Conservation (phyloP, 148 eudicot genomes). For the Amaranthus hypochondriacus region DNA sequence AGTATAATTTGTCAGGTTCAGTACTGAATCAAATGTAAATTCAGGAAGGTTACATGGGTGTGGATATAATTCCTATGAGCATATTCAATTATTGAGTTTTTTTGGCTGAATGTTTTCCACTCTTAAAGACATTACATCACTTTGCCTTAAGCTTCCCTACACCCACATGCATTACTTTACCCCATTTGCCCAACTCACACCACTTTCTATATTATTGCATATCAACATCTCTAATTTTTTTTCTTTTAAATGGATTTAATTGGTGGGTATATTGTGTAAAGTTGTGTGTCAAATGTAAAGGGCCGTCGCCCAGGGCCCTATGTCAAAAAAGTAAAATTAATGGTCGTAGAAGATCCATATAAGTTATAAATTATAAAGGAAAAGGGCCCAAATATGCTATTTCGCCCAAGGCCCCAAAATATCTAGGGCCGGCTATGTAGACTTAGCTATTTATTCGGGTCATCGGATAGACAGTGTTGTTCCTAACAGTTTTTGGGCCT, state of each 20-base stretch:
- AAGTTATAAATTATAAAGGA: no score
- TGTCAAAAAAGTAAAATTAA: no score
- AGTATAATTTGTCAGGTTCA: not conserved
- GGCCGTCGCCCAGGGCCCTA: no score
- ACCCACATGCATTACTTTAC: constrained; percentile 23
- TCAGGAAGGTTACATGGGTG: not conserved
- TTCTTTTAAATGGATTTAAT: not conserved
- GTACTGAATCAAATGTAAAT: constrained; percentile 21
- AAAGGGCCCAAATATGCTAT: no score
- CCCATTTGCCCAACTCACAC: constrained; percentile 5
- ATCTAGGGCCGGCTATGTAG: no score
- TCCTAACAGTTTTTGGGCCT: no score
- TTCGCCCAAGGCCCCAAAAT: no score
- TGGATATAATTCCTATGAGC: not conserved
- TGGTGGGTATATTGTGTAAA: not conserved
- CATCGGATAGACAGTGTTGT: no score
- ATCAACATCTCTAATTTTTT: not conserved
- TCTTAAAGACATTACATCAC: constrained; percentile 30
- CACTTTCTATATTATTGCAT: constrained; percentile 1
- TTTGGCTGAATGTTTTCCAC: not conserved
- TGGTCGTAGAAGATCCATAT: no score
- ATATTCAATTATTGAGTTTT: not conserved
- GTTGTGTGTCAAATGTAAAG: no score
- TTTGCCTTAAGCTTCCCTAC: constrained; percentile 23
- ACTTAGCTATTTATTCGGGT: no score